Evolutionary conservation across 257 asterid species (phyloP), one percentile per base, ranked within the genome.

Genomic region (Solanum paucissectum): DNA sequence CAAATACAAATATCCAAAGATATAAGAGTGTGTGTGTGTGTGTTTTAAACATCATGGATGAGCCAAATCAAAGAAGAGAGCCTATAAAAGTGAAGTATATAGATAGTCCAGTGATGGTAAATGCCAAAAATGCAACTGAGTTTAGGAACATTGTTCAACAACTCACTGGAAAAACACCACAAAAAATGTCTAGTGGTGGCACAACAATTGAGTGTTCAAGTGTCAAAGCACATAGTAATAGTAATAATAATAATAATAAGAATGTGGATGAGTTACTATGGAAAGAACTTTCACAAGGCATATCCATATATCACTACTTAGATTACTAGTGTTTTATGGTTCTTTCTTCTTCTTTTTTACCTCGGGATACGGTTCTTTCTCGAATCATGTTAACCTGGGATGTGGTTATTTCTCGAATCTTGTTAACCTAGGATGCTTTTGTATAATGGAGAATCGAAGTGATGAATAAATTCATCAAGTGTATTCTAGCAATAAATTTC

Each of bases 81-180:
- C 86, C 88, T 1, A 25, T 87, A 38, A 91, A 84, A 68, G 92
- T 91, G 88, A 89, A 86, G 90, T 89, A 88, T 34, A 89, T 91
- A 38, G 87, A 88, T 20, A 88, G 87, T 76, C 92, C 93, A 13
- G 87, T 89, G 13, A 40, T 32, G 87, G 89, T 91, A 16, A 89
- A 84, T 71, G 91, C 93, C 7, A 88, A 87, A 71, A 86, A 75
- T 83, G 90, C 89, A 9, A 34, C 68, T 18, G 93, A 91, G 84
- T 91, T 91, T 42, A 85, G 89, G 38, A 27, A 84, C 1, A 91
- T 91, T 23, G 93, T 91, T 84, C 93, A 91, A 87, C 86, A 89
- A 71, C 91, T 91, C 46, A 91, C 92, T 5, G 93, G 93, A 33
- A 88, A 88, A 76, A 86, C 36, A 5, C 66, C 85, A 44, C 85